Conservation (phyloP, 768 basidiomycete species). For the Lactarius sp. region DNA sequence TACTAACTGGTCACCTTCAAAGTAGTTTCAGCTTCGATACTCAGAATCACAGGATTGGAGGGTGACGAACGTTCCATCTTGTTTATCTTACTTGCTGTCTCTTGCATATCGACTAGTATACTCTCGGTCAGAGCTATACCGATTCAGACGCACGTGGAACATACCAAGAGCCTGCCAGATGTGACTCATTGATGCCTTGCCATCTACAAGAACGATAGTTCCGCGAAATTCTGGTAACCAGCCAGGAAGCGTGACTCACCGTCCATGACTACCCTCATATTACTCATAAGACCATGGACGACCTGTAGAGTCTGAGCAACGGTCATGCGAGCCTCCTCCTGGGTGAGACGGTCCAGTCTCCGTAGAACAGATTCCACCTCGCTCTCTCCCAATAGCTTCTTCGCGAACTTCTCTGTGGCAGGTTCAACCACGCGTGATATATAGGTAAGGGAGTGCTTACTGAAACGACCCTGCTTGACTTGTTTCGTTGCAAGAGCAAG, state of each 20-base stretch:
- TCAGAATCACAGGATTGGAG: accelerated
- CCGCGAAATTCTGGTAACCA: neutral
- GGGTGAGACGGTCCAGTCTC: too few relatives aligned
- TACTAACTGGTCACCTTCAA: conserved; percentile 3
- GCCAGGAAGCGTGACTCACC: neutral
- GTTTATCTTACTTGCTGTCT: neutral
- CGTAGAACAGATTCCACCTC: too few relatives aligned
- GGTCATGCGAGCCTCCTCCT: neutral
- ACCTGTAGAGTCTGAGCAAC: too few relatives aligned
- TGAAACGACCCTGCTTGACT: conserved; percentile 1
- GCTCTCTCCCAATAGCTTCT: too few relatives aligned
- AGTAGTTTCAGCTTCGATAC: neutral
- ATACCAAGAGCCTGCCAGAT: neutral
- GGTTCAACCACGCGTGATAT: too few relatives aligned
- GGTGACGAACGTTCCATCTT: conserved; percentile 10
- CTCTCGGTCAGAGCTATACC: too few relatives aligned
- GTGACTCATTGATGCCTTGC: neutral
- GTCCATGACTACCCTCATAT: neutral
- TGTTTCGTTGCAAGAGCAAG: conserved; percentile 12
- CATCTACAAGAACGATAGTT: neutral
- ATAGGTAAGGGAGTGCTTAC: neutral
- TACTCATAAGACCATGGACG: too few relatives aligned
- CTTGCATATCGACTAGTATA: conserved; percentile 2
- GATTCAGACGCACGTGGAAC: neutral
- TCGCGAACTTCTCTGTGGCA: too few relatives aligned